Conservation (phyloP, 192 early-diverging fungal genomes). For the Chytriomyces sp. region DNA sequence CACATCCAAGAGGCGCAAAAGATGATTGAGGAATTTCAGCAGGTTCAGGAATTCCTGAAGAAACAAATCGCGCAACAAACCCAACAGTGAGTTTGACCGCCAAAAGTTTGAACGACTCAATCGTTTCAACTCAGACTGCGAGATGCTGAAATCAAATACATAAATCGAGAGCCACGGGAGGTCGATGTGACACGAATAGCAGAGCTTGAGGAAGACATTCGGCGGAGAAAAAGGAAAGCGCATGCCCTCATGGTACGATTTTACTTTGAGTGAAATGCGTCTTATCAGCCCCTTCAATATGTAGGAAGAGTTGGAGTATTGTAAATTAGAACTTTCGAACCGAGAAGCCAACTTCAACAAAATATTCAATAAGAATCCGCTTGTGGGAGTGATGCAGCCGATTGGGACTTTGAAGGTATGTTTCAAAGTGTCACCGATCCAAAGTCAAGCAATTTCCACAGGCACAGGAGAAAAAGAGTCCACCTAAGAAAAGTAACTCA, state of each 20-base stretch:
- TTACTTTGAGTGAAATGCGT: conserved; percentile 19
- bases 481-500: conserved; percentile 16
- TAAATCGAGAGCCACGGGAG: conserved; percentile 61
- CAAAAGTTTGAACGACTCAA: not conserved
- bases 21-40: conserved; percentile 60
- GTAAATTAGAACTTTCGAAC: conserved; percentile 61
- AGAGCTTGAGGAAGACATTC: conserved; percentile 51
- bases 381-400: conserved; percentile 55
- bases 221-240: conserved; percentile 37
- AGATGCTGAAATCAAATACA: conserved; percentile 59
- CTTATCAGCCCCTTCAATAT: conserved; percentile 1
- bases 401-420: not conserved
- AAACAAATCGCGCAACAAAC: conserved; percentile 49
- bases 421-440: no score
- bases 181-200: conserved; percentile 50
- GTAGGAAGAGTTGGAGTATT: conserved; percentile 58
- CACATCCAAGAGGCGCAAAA: conserved; percentile 50
- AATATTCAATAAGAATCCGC: conserved; percentile 61
- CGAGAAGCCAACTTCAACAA: conserved; percentile 62
- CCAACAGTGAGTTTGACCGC: conserved; percentile 38
- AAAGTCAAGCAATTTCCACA: no score
- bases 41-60: conserved; percentile 56
- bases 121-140: conserved; percentile 42
- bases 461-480: conserved; percentile 32
- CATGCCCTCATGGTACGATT: conserved; percentile 41